Conservation (phyloP, 208 protist species). For the Blastocrithidia nonstop region DNA sequence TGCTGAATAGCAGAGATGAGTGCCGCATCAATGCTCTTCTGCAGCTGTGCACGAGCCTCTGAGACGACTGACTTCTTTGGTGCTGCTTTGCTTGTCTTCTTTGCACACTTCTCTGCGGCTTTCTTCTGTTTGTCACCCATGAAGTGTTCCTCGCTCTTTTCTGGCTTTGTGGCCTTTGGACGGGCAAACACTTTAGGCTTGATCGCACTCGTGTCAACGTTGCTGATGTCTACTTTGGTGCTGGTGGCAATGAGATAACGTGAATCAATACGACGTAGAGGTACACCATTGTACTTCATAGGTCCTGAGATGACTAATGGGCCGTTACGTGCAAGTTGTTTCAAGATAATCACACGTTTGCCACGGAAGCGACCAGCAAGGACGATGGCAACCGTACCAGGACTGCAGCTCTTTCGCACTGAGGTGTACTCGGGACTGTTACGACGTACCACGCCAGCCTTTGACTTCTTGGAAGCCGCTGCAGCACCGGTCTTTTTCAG, state of each 20-base stretch:
- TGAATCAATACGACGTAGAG: slow-evolving; percentile 94
- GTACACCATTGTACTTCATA: slow-evolving; percentile 96
- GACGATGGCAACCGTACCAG: slow-evolving; percentile 61
- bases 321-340: slow-evolving; percentile 91
- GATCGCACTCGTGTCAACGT: slow-evolving; percentile 64
- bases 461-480: slow-evolving; percentile 86
- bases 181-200: slow-evolving; percentile 50
- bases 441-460: slow-evolving; percentile 43
- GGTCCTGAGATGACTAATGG: slow-evolving; percentile 93
- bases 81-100: slow-evolving; percentile 53
- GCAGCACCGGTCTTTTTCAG: no score
- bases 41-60: slow-evolving; percentile 45
- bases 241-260: slow-evolving; percentile 96
- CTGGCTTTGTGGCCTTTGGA: slow-evolving; percentile 54
- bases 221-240: slow-evolving; percentile 91
- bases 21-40: slow-evolving; percentile 64
- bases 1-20: slow-evolving; percentile 64
- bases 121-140: slow-evolving; percentile 74
- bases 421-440: slow-evolving; percentile 44
- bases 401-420: slow-evolving; percentile 37
- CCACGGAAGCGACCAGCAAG: slow-evolving; percentile 94
- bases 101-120: slow-evolving; percentile 42
- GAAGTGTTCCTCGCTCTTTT: slow-evolving; percentile 71
- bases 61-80: slow-evolving; percentile 40
- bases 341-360: slow-evolving; percentile 95